Evolutionary conservation across 2,329 filamentous ascomycete species (phyloP), one percentile per base, ranked within the genome.

Genomic region (Hymenoscyphus fraxineus): DNA sequence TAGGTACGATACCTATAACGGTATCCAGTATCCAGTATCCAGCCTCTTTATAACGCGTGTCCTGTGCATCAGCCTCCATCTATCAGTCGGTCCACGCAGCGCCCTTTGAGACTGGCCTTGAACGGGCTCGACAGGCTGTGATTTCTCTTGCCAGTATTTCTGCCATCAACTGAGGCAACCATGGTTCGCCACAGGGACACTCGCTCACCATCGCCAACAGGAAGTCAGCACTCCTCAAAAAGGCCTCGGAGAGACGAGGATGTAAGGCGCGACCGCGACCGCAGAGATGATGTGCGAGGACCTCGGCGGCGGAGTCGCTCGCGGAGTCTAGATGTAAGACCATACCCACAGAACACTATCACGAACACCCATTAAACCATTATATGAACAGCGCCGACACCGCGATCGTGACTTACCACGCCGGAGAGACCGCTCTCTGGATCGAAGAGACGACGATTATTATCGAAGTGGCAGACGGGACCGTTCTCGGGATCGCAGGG

Each of bases 121-220:
- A 22, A 54, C 47, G 47, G 47, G 47, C 47, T 13, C 47, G 47
- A 51, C n/a, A n/a, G 19, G 47, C 47, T 13, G 12, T 19, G 19
- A 22, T 12, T 9, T 12, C 19, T 22, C 63, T 65, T 65, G 67
- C 67, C 69, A 74, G 70, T 82, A 81, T 78, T 81, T 82, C 77
- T 81, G 69, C 71, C 72, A 68, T 71, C 67, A 63, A 70, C 62
- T 72, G 68, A 71, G 71, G 78, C 79, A 70, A 80, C 80, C 77
- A 85, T 85, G 83, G 82, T 81, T 81, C 82, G 83, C 78, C 82
- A 82, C 78, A 83, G 82, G 81, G 83, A 85, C 78, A 81, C 81
- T 82, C 84, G 91, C 90, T 94, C 91, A 93, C 91, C 91, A 91
- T 92, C 89, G 88, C 90, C 90, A 88, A 88, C 89, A 93, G 90